Conservation (phyloP, 148 eudicot species). For the Selenicereus undatus region DNA sequence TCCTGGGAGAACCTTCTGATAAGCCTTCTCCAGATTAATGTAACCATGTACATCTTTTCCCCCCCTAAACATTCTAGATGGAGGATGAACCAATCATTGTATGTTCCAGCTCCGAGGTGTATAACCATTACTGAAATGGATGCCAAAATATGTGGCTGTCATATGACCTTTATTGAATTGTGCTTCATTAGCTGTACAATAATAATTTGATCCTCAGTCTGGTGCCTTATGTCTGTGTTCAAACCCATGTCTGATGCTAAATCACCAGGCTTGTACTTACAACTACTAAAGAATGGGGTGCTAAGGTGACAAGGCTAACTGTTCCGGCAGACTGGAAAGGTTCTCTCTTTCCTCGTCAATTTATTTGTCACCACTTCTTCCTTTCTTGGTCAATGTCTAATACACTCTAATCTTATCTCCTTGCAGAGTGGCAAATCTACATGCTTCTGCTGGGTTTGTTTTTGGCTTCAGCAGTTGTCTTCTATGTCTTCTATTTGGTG, state of each 20-base stretch:
- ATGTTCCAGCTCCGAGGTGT: neutral
- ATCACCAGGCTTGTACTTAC: conserved; percentile 71
- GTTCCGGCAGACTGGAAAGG: conserved; percentile 97
- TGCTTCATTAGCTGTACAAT: neutral
- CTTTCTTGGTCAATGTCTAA: neutral
- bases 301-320: conserved; percentile 66
- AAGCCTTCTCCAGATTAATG: neutral
- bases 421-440: conserved; percentile 96
- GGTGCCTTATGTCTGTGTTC: conserved; percentile 1
- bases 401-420: neutral
- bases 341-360: conserved; percentile 22
- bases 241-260: conserved; percentile 1
- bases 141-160: neutral
- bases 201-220: conserved; percentile 6
- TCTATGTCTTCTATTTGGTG: conserved; percentile 57
- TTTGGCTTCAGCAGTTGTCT: conserved; percentile 60
- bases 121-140: neutral
- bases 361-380: neutral
- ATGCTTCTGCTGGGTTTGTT: conserved; percentile 57
- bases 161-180: neutral
- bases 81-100: neutral
- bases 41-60: neutral
- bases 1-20: neutral
- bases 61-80: neutral
- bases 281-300: conserved; percentile 60